phyloP scores from a whole-genome alignment of 495 filamentous ascomycete genomes.

The Clohesyomyces aquaticus region DNA sequence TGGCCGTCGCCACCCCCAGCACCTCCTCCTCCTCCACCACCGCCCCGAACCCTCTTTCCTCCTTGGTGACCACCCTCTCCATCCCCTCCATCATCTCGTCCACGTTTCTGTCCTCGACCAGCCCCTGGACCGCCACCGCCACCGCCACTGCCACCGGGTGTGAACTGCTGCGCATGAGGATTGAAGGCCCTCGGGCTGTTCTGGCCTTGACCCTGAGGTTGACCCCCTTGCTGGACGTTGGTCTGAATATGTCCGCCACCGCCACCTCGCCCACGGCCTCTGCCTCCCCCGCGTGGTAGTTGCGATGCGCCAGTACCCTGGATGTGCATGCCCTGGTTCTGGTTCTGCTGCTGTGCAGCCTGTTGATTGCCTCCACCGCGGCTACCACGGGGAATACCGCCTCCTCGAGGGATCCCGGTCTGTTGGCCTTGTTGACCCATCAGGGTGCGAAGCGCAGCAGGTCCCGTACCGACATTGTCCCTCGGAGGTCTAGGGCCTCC shows the following conservation, averaged over 20 bases:
- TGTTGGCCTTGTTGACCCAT: conserved; percentile 30
- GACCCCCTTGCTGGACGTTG: conserved; percentile 9
- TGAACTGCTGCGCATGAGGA: conserved; percentile 18
- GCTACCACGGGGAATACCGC: conserved; percentile 34
- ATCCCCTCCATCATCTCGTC: conserved; percentile 12
- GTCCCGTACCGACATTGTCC: conserved; percentile 39
- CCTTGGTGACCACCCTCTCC: conserved; percentile 11
- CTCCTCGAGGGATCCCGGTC: conserved; percentile 27
- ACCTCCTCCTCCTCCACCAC: conserved; percentile 14
- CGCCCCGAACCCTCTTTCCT: conserved; percentile 17
- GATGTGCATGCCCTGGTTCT: conserved; percentile 12
- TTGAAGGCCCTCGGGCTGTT: conserved; percentile 24
- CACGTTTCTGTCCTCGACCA: conserved; percentile 33
- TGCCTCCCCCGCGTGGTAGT: conserved; percentile 7
- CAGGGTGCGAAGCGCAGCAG: conserved; percentile 40
- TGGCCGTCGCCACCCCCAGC: neutral
- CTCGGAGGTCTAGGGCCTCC: conserved; percentile 12
- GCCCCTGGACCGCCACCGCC: neutral
- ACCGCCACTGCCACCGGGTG: conserved; percentile 4
- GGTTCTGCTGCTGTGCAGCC: conserved; percentile 20
- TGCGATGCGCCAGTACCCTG: conserved; percentile 21
- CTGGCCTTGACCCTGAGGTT: neutral
- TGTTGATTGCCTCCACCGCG: conserved; percentile 25
- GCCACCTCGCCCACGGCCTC: conserved; percentile 15
- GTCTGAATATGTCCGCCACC: conserved; percentile 12